These are phyloP conservation scores for Rehmannia glutinosa DNA, from an alignment of 257 asterid genomes.

Conservation along the genomic window DNA sequence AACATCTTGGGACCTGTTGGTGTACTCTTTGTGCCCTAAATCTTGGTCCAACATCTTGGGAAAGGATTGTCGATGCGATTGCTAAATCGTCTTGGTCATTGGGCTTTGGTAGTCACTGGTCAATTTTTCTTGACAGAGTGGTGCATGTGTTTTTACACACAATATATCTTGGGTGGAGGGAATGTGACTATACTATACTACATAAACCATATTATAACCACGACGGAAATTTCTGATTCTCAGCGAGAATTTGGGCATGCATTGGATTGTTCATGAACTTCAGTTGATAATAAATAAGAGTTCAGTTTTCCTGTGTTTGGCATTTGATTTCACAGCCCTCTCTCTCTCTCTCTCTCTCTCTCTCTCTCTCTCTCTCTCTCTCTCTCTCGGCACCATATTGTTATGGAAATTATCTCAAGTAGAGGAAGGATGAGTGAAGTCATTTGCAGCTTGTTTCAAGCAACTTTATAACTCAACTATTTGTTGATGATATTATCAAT, in stretches of 20 bases:
- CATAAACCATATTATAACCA: neutral
- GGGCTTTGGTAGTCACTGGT: neutral
- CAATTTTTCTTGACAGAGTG: neutral
- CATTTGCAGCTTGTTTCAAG: neutral
- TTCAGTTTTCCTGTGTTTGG: neutral
- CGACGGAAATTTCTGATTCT: neutral
- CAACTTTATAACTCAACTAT: neutral
- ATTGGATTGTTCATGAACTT: neutral
- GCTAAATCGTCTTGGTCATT: neutral
- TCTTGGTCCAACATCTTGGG: too few relatives aligned
- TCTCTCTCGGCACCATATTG: neutral
- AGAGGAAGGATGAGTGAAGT: neutral
- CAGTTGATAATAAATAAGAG: neutral
- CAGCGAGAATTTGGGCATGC: neutral
- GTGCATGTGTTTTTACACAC: neutral
- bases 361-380: too few relatives aligned
- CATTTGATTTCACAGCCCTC: neutral
- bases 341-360: too few relatives aligned
- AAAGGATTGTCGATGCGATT: too few relatives aligned
- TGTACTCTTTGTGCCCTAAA: neutral
- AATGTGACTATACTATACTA: neutral
- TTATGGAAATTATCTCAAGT: neutral
- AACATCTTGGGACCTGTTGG: neutral
- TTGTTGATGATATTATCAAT: too few relatives aligned
- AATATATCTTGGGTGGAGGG: neutral